A percentile compares a stretch with the other conserved stretches of the same genome.
These are phyloP conservation scores for Porphyra umbilicalis DNA, from an alignment of 31 red algal species.

Conservation along the genomic window DNA sequence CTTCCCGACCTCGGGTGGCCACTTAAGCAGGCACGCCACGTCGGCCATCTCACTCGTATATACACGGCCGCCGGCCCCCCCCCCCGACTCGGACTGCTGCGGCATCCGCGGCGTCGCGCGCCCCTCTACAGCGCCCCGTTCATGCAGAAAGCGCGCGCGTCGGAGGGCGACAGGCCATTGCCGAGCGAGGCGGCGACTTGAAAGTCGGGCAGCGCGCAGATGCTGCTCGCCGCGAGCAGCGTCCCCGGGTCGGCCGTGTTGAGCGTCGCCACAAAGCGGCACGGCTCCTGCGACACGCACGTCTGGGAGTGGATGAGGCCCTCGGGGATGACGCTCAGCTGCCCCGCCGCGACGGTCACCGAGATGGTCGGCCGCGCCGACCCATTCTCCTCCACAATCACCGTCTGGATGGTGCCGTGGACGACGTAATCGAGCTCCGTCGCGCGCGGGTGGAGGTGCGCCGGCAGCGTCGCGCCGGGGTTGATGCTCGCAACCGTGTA, in stretches of 20 bases:
- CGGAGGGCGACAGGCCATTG: not conserved
- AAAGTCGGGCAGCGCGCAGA: not conserved
- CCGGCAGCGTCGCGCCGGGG: constrained; percentile 22
- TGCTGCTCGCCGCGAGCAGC: not conserved
- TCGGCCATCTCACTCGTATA: too few relatives aligned
- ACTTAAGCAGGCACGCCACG: too few relatives aligned
- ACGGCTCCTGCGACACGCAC: constrained; percentile 11
- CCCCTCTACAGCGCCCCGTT: too few relatives aligned
- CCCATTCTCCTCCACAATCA: not conserved
- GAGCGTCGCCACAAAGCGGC: constrained; percentile 11
- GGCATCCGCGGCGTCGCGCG: too few relatives aligned
- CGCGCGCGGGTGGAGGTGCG: constrained; percentile 36
- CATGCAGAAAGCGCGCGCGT: not conserved
- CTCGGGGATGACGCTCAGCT: constrained; percentile 19
- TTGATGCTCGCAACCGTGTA: constrained; percentile 7
- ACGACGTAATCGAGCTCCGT: constrained; percentile 15
- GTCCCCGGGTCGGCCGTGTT: constrained; percentile 32
- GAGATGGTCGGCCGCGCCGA: not conserved
- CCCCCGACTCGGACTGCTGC: too few relatives aligned
- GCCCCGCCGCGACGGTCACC: not conserved
- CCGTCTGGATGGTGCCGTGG: not conserved
- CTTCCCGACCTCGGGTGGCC: too few relatives aligned
- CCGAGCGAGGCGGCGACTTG: not conserved
- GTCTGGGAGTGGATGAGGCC: constrained; percentile 28
- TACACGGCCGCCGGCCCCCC: too few relatives aligned